These are phyloP conservation scores for Penicillium riverlandense DNA, from an alignment of 495 filamentous ascomycete species.

Conservation along the genomic window DNA sequence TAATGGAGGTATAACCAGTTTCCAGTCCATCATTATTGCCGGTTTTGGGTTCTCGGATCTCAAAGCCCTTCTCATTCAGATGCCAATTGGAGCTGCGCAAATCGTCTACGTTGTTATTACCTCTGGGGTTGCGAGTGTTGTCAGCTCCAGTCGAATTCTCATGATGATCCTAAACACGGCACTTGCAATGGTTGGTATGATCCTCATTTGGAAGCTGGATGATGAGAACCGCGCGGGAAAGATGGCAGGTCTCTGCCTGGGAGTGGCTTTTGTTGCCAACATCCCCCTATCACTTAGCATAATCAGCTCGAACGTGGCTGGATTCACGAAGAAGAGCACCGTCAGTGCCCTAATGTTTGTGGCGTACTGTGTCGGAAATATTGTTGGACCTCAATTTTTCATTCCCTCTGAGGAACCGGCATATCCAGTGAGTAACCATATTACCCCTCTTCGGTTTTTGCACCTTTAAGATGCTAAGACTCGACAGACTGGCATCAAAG, in stretches of 20 bases:
- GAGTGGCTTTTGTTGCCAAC: constrained; percentile 41
- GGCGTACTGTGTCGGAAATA: constrained; percentile 32
- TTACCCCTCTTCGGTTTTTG: background rate
- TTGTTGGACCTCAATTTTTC: constrained; percentile 32
- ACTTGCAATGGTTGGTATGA: constrained; percentile 43
- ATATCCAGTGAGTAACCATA: constrained; percentile 19
- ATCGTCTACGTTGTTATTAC: constrained; percentile 27
- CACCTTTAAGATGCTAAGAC: too few species aligned
- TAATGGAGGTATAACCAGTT: constrained; percentile 40
- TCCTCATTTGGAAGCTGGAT: constrained; percentile 51
- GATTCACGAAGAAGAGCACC: constrained; percentile 57
- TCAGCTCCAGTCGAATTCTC: constrained; percentile 15
- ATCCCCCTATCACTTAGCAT: constrained; percentile 50
- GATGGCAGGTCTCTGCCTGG: constrained; percentile 49
- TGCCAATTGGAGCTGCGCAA: constrained; percentile 29
- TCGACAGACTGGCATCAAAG: constrained; percentile 22
- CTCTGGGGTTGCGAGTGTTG: constrained; percentile 21
- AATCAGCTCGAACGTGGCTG: constrained; percentile 54
- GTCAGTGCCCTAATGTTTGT: constrained; percentile 34
- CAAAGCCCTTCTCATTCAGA: constrained; percentile 28
- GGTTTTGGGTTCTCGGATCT: constrained; percentile 34
- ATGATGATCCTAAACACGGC: constrained; percentile 26
- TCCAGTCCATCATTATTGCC: constrained; percentile 32
- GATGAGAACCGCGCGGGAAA: constrained; percentile 40
- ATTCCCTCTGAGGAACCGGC: constrained; percentile 22